Evolutionary conservation across 202 grass and related monocot genomes (phyloP).

Genomic region (Digitaria exilis): DNA sequence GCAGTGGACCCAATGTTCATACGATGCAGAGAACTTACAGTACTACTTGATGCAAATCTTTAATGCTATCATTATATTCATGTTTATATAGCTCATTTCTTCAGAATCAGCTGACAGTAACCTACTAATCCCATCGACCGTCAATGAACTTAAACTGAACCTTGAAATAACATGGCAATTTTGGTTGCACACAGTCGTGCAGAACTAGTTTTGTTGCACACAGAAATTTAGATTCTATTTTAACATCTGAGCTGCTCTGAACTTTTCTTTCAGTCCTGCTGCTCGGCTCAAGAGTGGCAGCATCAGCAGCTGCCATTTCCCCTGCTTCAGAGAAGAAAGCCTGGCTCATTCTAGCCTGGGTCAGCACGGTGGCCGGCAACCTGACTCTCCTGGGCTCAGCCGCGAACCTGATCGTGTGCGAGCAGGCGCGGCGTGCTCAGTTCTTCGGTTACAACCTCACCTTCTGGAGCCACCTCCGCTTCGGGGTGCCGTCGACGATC

Average conservation of each 20-base stretch:
- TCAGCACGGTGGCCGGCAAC: conserved; percentile 94
- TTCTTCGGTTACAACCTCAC: conserved; percentile 81
- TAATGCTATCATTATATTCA: not conserved
- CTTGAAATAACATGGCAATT: not conserved
- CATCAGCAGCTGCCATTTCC: conserved; percentile 75
- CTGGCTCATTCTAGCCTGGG: conserved; percentile 87
- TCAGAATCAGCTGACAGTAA: not conserved
- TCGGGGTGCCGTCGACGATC: conserved; percentile 80
- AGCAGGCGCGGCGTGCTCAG: conserved; percentile 75
- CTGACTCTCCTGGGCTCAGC: conserved; percentile 83
- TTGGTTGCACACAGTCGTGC: not conserved
- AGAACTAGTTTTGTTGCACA: not conserved
- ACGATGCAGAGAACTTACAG: not conserved
- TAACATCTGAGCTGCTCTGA: not conserved
- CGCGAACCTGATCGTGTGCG: conserved; percentile 91
- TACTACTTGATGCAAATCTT: not conserved
- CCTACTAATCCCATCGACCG: not conserved
- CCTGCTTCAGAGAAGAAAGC: conserved; percentile 60
- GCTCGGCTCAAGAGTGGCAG: conserved; percentile 76
- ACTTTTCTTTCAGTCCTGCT: conserved; percentile 63
- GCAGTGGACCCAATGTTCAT: not conserved
- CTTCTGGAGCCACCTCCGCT: conserved; percentile 86
- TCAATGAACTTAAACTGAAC: not conserved
- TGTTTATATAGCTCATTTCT: not conserved
- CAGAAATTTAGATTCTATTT: not conserved